Conservation (phyloP, 163 green algal genomes). For the Volvox carteri region DNA sequence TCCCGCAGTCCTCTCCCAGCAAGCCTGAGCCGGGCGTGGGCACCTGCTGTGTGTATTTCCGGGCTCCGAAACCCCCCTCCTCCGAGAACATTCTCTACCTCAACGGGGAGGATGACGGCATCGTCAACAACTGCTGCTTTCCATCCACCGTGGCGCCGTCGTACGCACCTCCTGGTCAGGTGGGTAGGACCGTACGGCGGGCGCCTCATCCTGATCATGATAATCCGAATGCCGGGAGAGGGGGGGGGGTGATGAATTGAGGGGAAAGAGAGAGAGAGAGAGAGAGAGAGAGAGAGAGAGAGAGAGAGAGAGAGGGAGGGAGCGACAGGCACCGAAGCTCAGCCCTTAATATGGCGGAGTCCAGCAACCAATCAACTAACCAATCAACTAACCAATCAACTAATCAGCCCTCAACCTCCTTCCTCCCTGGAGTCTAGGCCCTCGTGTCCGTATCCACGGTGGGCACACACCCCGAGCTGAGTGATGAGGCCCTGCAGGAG, state of each 20-base stretch:
- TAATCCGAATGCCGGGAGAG: no score
- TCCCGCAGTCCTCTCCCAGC: constrained; percentile 62
- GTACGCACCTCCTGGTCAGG: constrained; percentile 93
- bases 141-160: constrained; percentile 84
- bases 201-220: no score
- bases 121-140: constrained; percentile 99
- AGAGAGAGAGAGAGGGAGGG: no score
- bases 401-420: neutral
- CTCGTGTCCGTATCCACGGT: constrained; percentile 86
- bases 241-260: no score
- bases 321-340: no score
- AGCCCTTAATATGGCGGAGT: no score
- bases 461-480: constrained; percentile 82
- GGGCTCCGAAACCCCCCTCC: constrained; percentile 67
- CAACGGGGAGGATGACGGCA: constrained; percentile 85
- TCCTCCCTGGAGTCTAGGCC: constrained; percentile 57
- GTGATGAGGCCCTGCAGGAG: constrained; percentile 78
- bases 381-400: no score
- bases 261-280: no score
- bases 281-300: no score
- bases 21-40: constrained; percentile 84
- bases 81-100: constrained; percentile 94
- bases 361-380: no score
- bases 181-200: constrained; percentile 38
- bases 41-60: constrained; percentile 96